A percentile compares a stretch with the other conserved stretches of the same genome.
These are phyloP conservation scores for Teunomyces pallodes DNA, from an alignment of 805 yeast species.

Conservation along the genomic window DNA sequence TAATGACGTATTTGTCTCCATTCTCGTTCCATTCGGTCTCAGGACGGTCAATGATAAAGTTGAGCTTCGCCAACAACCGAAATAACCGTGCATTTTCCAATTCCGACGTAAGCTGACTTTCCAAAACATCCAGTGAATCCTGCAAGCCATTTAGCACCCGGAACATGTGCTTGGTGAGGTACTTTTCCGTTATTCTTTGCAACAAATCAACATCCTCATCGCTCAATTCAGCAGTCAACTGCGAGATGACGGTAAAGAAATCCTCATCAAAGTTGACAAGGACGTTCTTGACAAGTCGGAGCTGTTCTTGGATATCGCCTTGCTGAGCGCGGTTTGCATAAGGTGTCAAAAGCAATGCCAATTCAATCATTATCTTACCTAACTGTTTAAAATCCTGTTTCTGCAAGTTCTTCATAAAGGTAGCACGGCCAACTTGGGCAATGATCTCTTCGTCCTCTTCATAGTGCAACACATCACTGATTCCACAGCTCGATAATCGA, in stretches of 20 bases:
- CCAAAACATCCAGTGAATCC: slow-evolving; percentile 55
- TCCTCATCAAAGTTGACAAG: slow-evolving; percentile 35
- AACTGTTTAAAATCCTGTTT: slow-evolving; percentile 55
- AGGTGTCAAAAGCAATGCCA: slow-evolving; percentile 25
- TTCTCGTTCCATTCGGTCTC: slow-evolving; percentile 68
- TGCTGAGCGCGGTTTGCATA: not conserved
- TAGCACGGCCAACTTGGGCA: slow-evolving; percentile 7
- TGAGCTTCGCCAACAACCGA: slow-evolving; percentile 76
- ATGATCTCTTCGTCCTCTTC: slow-evolving; percentile 27
- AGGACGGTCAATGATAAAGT: slow-evolving; percentile 73
- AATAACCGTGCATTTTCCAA: slow-evolving; percentile 87
- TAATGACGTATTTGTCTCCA: slow-evolving; percentile 62
- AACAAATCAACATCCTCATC: slow-evolving; percentile 21
- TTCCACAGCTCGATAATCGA: slow-evolving; percentile 69
- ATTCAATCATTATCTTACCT: slow-evolving; percentile 58
- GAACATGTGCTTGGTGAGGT: slow-evolving; percentile 38
- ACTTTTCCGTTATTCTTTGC: slow-evolving; percentile 18
- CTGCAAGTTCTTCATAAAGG: slow-evolving; percentile 34
- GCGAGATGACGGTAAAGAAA: slow-evolving; percentile 32
- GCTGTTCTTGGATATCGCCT: not conserved
- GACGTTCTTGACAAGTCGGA: slow-evolving; percentile 13
- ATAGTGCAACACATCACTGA: slow-evolving; percentile 57
- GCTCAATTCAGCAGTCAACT: slow-evolving; percentile 25
- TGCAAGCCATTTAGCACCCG: slow-evolving; percentile 49
- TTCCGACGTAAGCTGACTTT: slow-evolving; percentile 63